Conservation (phyloP, 2,329 filamentous ascomycete genomes). For the Bipolaris gigantea region DNA sequence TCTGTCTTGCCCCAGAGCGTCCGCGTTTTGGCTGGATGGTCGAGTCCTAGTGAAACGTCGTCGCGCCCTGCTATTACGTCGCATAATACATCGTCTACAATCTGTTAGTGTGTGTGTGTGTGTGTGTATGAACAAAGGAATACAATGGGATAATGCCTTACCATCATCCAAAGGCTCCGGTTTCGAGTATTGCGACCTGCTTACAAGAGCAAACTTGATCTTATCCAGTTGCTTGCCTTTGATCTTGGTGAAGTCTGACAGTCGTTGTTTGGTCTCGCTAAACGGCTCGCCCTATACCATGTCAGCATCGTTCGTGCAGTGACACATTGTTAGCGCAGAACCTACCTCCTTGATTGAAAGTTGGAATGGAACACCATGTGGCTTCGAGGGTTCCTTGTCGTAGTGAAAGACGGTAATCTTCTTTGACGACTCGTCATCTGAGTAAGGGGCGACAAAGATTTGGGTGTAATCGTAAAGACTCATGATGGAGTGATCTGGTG, state of each 20-base stretch:
- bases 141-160: conserved; percentile 52
- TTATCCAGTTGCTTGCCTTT: conserved; percentile 99
- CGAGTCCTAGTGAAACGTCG: conserved; percentile 55
- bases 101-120: conserved; percentile 13
- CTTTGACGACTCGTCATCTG: conserved; percentile 66
- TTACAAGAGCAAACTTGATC: conserved; percentile 86
- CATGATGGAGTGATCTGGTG: conserved; percentile 70
- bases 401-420: conserved; percentile 88
- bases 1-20: conserved; percentile 63
- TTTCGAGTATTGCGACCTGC: conserved; percentile 69
- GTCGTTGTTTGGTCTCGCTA: conserved; percentile 87
- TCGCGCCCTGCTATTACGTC: conserved; percentile 45
- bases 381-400: conserved; percentile 81
- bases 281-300: conserved; percentile 73
- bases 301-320: conserved; percentile 24
- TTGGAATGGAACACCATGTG: conserved; percentile 88
- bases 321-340: neutral
- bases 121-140: neutral
- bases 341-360: conserved; percentile 79
- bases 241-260: conserved; percentile 88
- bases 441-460: conserved; percentile 78
- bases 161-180: conserved; percentile 85
- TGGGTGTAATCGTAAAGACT: conserved; percentile 83
- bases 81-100: conserved; percentile 50
- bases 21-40: conserved; percentile 64